Evolutionary conservation across 1,284 basidiomycete species (phyloP), one percentile per base, ranked within the genome.

Genomic region (Trichosporon inkin): DNA sequence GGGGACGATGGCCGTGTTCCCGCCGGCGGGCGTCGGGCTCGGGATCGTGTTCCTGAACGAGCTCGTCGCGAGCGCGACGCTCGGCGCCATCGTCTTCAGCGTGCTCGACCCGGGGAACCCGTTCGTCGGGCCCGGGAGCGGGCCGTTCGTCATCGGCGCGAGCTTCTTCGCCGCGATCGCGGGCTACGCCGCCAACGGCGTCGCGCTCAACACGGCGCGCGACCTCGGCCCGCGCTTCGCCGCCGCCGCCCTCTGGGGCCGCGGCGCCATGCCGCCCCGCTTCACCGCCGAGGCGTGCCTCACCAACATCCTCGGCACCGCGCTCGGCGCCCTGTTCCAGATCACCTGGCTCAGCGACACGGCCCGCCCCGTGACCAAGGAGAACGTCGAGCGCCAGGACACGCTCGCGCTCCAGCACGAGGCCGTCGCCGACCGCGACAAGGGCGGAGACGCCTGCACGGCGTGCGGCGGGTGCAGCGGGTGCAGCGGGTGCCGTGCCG

Each of bases 161-260:
- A 38, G 28, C 39, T 53, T 41, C 49, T 58, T 58, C 28, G 38
- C 41, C 28, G 19, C 37, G 10, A 44, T 58, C 17, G 10, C 28
- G 28, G 17, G 39, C 24, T 52, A 32, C 19, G 28, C 17, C 7
- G 20, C 32, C 24, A 41, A 53, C 32, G 56, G 56, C n/a, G 28
- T 53, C 19, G 56, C 56, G 37, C 38, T 58, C 51, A 58, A 58
- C 56, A 53, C 56, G 16, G 49, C 56, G 2, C 56, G 56, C 24
- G 56, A 58, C 47, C 49, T 58, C 37, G 56, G 56, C 19, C 24
- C 20, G 19, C 56, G 56, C 16, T 20, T 58, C 10, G 56, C 56
- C 13, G 34, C 28, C 8, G 56, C 49, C 13, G 17, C n/a, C 51
- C 13, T 53, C 56, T 58, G 56, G 56, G 56, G 56, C 19, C 16